These are phyloP conservation scores for Wallacemonas sp. DNA, from an alignment of 208 protist genomes.

Conservation along the genomic window DNA sequence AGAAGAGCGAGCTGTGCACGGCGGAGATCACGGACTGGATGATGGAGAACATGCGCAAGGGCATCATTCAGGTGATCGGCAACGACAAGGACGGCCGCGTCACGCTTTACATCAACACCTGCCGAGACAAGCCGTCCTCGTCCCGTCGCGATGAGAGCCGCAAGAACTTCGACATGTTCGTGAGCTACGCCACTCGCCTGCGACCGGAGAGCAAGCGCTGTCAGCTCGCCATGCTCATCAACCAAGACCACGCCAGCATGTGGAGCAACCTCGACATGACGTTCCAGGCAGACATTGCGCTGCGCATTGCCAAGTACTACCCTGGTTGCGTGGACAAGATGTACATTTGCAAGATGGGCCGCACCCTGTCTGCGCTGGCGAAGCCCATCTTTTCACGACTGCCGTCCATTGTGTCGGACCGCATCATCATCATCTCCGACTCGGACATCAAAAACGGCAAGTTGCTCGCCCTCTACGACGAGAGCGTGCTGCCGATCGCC, in stretches of 20 bases:
- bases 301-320: conserved; percentile 81
- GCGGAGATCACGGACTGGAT: conserved; percentile 77
- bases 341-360: conserved; percentile 81
- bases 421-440: conserved; percentile 68
- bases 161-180: conserved; percentile 73
- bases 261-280: conserved; percentile 76
- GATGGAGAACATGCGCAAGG: conserved; percentile 58
- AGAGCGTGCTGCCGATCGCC: conserved; percentile 49
- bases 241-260: conserved; percentile 75
- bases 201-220: conserved; percentile 58
- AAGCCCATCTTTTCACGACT: conserved; percentile 76
- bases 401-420: conserved; percentile 63
- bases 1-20: conserved; percentile 49
- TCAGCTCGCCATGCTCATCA: conserved; percentile 74
- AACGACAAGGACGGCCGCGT: conserved; percentile 68
- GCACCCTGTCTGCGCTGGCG: conserved; percentile 44
- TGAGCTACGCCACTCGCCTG: conserved; percentile 73
- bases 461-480: conserved; percentile 64
- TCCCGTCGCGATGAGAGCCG: conserved; percentile 46
- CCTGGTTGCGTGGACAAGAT: conserved; percentile 74
- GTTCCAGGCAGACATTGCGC: conserved; percentile 71
- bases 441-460: conserved; percentile 53
- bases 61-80: conserved; percentile 79
- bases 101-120: conserved; percentile 59
- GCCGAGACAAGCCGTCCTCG: conserved; percentile 48